Conservation (phyloP, 371 early-diverging fungal species). For the Apophysomyces ossiformis region DNA sequence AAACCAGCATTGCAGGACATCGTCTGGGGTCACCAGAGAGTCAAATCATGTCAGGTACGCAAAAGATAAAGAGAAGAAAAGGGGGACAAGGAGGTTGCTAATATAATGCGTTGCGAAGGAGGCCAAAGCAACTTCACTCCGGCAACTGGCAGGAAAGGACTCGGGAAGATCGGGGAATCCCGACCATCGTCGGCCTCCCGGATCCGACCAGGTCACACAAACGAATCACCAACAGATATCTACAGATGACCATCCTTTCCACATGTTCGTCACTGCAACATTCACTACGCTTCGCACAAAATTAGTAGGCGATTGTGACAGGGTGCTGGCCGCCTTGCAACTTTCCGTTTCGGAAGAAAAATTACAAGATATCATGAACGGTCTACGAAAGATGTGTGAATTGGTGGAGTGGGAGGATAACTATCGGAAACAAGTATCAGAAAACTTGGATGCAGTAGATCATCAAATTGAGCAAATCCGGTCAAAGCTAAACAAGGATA, state of each 20-base stretch:
- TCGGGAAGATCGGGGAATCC: slow-evolving; percentile 12
- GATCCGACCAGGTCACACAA: slow-evolving; percentile 9
- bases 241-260: slow-evolving; percentile 13
- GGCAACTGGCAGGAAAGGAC: slow-evolving; percentile 36
- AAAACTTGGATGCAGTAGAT: slow-evolving; percentile 16
- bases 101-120: slow-evolving; percentile 21
- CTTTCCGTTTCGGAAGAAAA: slow-evolving; percentile 25
- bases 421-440: slow-evolving; percentile 12
- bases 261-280: slow-evolving; percentile 36
- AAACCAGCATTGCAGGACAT: slow-evolving; percentile 21
- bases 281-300: slow-evolving; percentile 51
- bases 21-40: slow-evolving; percentile 34
- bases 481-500: slow-evolving; percentile 3
- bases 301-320: slow-evolving; percentile 44
- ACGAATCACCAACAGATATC: background rate
- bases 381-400: slow-evolving; percentile 48
- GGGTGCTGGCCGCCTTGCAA: slow-evolving; percentile 24
- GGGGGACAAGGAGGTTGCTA: background rate
- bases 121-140: slow-evolving; percentile 35
- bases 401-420: slow-evolving; percentile 45
- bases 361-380: slow-evolving; percentile 31
- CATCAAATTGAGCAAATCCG: slow-evolving; percentile 17
- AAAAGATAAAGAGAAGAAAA: slow-evolving; percentile 5
- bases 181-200: slow-evolving; percentile 13
- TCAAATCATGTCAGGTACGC: slow-evolving; percentile 42